Percentiles rank a stretch among this genome's conserved stretches.
Evolutionary conservation across 1,284 basidiomycete species (phyloP).

Genomic region (Cryptococcus hybrid): DNA sequence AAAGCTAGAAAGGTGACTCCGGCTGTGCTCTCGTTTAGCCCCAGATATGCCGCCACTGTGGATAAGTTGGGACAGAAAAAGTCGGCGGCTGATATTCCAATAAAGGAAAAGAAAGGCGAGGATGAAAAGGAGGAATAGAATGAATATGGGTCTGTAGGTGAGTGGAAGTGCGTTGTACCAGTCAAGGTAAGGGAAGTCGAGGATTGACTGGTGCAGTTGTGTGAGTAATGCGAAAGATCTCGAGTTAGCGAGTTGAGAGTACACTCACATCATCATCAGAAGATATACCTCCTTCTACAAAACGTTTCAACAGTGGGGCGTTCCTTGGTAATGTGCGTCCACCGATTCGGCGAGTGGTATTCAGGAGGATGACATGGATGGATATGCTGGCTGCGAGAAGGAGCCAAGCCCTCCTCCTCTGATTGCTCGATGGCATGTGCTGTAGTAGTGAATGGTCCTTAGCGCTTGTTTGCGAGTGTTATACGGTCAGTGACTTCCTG

Average conservation of each 20-base stretch:
- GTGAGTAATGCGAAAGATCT: neutral
- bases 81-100: slow-evolving; percentile 89
- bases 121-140: slow-evolving; percentile 31
- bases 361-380: slow-evolving; percentile 26
- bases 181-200: slow-evolving; percentile 28
- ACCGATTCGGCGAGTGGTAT: slow-evolving; percentile 10
- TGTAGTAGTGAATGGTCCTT: no score
- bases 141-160: slow-evolving; percentile 29
- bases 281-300: neutral
- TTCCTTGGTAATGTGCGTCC: slow-evolving; percentile 1
- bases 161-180: slow-evolving; percentile 28
- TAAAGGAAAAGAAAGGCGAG: slow-evolving; percentile 59
- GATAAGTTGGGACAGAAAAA: slow-evolving; percentile 94
- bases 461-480: no score
- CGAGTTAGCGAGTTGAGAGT: neutral
- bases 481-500: no score
- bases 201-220: slow-evolving; percentile 9
- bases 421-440: slow-evolving; percentile 2
- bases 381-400: slow-evolving; percentile 29
- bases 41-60: slow-evolving; percentile 75
- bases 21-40: slow-evolving; percentile 83
- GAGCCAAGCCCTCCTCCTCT: slow-evolving; percentile 24
- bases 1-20: slow-evolving; percentile 92
- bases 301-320: neutral
- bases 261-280: neutral